Conservation (phyloP, 345 rosid genomes). For the Eucalyptus polyanthemos region DNA sequence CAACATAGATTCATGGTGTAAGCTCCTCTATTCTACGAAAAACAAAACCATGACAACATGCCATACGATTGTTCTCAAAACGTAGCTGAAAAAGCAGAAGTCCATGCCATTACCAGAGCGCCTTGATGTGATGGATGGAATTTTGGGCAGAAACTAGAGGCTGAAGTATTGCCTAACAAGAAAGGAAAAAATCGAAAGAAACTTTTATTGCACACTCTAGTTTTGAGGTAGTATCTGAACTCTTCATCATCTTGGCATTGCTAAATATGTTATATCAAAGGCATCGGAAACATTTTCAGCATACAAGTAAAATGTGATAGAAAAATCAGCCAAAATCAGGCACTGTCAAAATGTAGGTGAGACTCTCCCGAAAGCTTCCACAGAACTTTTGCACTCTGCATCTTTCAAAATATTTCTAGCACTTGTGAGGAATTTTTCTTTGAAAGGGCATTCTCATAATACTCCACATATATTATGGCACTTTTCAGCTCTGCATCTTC, state of each 20-base stretch:
- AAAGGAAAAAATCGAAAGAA: not conserved
- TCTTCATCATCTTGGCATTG: not conserved
- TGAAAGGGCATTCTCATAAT: not conserved
- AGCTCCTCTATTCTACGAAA: not conserved
- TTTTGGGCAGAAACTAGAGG: not conserved
- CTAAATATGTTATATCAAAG: not conserved
- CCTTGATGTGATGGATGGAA: not conserved
- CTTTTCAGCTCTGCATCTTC: constrained; percentile 74
- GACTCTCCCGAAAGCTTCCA: constrained; percentile 60
- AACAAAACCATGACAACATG: not conserved
- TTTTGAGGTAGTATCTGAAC: not conserved
- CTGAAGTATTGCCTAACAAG: not conserved
- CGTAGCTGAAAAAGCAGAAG: not conserved
- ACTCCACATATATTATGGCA: constrained; percentile 15
- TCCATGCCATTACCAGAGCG: not conserved
- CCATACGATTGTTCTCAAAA: not conserved
- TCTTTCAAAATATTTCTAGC: constrained; percentile 85
- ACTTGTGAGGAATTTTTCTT: not conserved
- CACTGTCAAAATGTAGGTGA: not conserved
- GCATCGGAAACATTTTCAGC: not conserved
- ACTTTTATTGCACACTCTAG: not conserved
- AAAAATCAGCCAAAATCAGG: not conserved
- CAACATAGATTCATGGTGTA: not conserved
- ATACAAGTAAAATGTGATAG: not conserved
- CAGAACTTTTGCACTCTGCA: constrained; percentile 68